Evolutionary conservation across 1,284 basidiomycete species (phyloP), one percentile per base, ranked within the genome.

Genomic region (Ganoderma sinense): DNA sequence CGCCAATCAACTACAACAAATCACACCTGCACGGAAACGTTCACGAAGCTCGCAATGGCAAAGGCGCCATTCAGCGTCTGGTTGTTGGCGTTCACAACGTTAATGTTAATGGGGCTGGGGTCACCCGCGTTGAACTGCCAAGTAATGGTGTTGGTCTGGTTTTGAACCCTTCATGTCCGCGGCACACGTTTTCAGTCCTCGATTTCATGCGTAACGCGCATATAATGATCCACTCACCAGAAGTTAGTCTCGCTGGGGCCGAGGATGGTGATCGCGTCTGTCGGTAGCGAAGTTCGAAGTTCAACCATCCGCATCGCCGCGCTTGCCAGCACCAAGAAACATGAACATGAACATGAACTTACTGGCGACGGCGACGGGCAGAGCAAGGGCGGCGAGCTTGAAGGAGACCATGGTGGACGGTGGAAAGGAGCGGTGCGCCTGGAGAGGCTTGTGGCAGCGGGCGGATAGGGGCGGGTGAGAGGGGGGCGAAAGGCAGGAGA

Each of bases 11-110:
- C 2, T 23, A 10, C n/a, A 4, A 16, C n/a, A n/a, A 20, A 26
- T 7, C 73, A 39, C 55, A 81, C 81, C 77, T 76, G 66, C 40
- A 71, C 68, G 16, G 81, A 78, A 23, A 81, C 68, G 67, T 82
- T 78, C 41, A 84, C 80, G 67, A 71, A 74, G 18, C 73, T 69
- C 10, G 78, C 79, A 65, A 84, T 82, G 14, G 78, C 78, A 74
- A 82, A 83, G 31, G 69, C 71, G 36, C 83, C 83, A 71, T 84
- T 83, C 51, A 84, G 75, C 26, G 79, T 80, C 58, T 70, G 68
- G 70, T 78, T 79, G 70, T 81, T 75, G 16, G 69, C 10, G 76
- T 83, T 84, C 39, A 76, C 74, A 64, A 84, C 72, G 43, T 78
- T 56, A 64, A 84, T 81, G 65, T 78, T 68, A 51, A 83, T 76